phyloP scores from a whole-genome alignment of 1,284 basidiomycete species.

The Irpex sp. region DNA sequence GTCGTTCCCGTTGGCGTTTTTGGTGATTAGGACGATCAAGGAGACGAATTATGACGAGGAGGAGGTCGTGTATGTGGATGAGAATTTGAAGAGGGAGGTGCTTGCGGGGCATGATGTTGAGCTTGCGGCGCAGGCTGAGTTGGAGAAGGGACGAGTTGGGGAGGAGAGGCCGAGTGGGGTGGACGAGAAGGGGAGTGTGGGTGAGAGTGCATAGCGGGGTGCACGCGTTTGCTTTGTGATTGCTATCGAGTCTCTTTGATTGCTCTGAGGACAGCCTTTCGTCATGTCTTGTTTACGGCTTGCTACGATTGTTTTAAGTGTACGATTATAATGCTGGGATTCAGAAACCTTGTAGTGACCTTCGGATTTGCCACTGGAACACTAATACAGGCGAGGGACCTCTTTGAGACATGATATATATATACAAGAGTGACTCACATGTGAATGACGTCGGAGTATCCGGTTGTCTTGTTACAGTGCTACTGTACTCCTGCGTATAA shows the following conservation, averaged over 20 bases:
- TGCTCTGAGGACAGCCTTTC: no score
- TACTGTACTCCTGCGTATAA: no score
- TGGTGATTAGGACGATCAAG: constrained; percentile 34
- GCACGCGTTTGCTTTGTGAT: no score
- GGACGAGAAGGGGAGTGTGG: constrained; percentile 8
- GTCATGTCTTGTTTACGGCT: neutral
- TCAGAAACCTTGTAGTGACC: no score
- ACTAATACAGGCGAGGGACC: neutral
- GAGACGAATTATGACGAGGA: constrained; percentile 38
- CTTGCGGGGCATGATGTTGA: constrained; percentile 14
- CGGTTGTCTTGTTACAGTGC: no score
- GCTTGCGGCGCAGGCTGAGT: neutral
- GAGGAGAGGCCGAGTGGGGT: neutral
- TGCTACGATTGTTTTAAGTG: neutral
- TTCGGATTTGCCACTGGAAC: neutral
- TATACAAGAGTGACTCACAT: no score
- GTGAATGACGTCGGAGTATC: no score
- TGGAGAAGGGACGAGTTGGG: neutral
- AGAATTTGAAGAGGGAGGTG: constrained; percentile 19
- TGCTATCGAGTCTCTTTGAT: no score
- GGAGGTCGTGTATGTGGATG: constrained; percentile 30
- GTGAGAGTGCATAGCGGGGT: neutral
- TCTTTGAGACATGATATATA: neutral
- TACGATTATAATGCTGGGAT: neutral
- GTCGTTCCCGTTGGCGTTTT: constrained; percentile 33